Base-by-base conservation (phyloP, 805 yeast genomes). In the Lachancea meyersii region DNA sequence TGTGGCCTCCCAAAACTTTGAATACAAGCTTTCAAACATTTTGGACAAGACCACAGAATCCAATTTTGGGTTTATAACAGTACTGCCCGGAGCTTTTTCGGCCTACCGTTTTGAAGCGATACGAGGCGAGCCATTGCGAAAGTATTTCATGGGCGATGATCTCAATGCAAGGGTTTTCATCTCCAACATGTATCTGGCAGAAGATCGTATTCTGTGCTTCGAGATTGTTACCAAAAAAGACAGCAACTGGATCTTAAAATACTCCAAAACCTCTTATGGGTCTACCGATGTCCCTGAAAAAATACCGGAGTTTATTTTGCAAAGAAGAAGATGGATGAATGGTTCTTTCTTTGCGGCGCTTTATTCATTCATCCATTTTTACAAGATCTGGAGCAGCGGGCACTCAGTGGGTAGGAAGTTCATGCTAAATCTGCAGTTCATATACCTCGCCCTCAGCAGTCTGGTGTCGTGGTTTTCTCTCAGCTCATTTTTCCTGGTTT, bases 1-100 rank as follows among this genome's bases (percentile, higher is more conserved):
- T 43, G 91, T 91, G 8, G 96, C 97, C 2, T 94, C 97, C 0
- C 97, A 93, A 63, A 91, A 91, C 64, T 91, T 93, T 63, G 98
- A 91, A 61, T 93, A 93, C 63, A 93, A 93, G 64, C 89, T 88
- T 70, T 87, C 96, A 4, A 93, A 91, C 61, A 86, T 91, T 48
- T 70, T 91, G 46, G 97, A 93, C 68, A 91, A 93, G 63, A 97
- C 98, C 0, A 83, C 88, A 73, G 98, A 91, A 62, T 82, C 94
- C 3, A 85, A 82, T 1, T 91, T 93, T 66, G 98, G 98, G 0
- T 91, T 87, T 59, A 89, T 91, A 52, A 77, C 95, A 0, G 97
- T 93, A 45, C 72, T 93, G 41, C 97, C 97, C 0, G 97, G 97
- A 55, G 97, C 97, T 0, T 89, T 93, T 55, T 85, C 95, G 13